Evolutionary conservation across 1,284 basidiomycete genomes (phyloP).

Genomic region (Vanrija sp.): DNA sequence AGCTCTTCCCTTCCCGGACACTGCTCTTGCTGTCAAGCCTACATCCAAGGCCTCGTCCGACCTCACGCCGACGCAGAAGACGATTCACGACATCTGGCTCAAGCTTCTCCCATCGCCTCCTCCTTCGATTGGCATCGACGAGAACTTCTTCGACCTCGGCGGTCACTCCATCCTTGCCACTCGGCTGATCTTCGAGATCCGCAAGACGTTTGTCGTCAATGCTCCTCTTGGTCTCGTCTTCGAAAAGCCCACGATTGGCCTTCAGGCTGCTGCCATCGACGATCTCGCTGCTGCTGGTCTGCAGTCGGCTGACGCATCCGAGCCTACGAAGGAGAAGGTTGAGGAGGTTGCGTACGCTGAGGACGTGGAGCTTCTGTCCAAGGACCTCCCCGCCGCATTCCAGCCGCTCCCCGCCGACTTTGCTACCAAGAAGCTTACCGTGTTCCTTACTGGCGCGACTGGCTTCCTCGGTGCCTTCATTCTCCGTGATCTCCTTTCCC

Average conservation of each 20-base stretch:
- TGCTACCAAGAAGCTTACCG: slow-evolving; percentile 58
- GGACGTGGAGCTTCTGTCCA: slow-evolving; percentile 67
- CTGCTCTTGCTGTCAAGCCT: slow-evolving; percentile 63
- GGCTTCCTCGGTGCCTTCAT: slow-evolving; percentile 97
- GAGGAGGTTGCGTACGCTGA: slow-evolving; percentile 61
- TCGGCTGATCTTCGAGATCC: slow-evolving; percentile 92
- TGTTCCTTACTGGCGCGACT: slow-evolving; percentile 95
- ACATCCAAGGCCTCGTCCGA: slow-evolving; percentile 37
- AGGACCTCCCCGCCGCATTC: slow-evolving; percentile 62
- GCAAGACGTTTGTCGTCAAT: slow-evolving; percentile 86
- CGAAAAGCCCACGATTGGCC: slow-evolving; percentile 79
- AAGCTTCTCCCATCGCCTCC: slow-evolving; percentile 77
- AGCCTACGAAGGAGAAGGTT: slow-evolving; percentile 28
- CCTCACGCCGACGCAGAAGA: slow-evolving; percentile 70
- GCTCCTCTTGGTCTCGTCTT: slow-evolving; percentile 92
- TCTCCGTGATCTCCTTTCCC: slow-evolving; percentile 70
- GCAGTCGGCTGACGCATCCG: slow-evolving; percentile 57
- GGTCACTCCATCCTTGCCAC: slow-evolving; percentile 99
- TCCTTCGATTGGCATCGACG: slow-evolving; percentile 75
- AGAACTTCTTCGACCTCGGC: slow-evolving; percentile 97
- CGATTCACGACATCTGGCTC: slow-evolving; percentile 78
- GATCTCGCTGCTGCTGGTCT: slow-evolving; percentile 73
- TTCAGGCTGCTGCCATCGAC: slow-evolving; percentile 79
- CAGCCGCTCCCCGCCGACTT: slow-evolving; percentile 57
- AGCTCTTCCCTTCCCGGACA: slow-evolving; percentile 97